Evolutionary conservation across 352 stramenopile species (phyloP).

Genomic region (Pythium periplocum): DNA sequence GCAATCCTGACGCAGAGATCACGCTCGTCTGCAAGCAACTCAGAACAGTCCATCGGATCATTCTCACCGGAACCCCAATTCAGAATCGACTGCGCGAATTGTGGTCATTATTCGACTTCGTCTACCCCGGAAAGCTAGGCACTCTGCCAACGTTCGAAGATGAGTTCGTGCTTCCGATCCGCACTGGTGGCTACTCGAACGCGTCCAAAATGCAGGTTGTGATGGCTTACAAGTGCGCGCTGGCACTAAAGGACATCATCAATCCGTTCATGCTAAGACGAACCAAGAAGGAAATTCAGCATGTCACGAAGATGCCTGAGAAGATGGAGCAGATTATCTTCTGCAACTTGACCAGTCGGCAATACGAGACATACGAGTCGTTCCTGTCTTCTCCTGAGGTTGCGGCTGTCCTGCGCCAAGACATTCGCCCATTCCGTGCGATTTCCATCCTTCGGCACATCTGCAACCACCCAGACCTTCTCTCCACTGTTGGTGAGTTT

Average conservation of each 20-base stretch:
- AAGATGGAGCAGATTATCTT: constrained; percentile 99
- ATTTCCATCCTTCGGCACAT: constrained; percentile 97
- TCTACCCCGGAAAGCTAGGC: constrained; percentile 96
- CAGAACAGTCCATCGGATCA: constrained; percentile 87
- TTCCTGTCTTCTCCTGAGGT: constrained; percentile 93
- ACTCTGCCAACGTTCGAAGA: constrained; percentile 97
- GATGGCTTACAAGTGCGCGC: constrained; percentile 95
- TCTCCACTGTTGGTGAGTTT: constrained; percentile 63
- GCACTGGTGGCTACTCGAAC: constrained; percentile 90
- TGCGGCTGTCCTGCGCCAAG: constrained; percentile 76
- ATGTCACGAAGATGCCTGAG: constrained; percentile 89
- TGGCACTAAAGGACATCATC: constrained; percentile 96
- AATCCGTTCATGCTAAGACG: constrained; percentile 94
- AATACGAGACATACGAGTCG: constrained; percentile 88
- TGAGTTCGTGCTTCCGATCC: constrained; percentile 97
- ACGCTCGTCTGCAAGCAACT: constrained; percentile 93
- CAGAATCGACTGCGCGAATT: constrained; percentile 96
- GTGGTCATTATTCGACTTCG: constrained; percentile 99
- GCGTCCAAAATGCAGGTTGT: constrained; percentile 93
- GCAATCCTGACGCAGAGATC: constrained; percentile 97
- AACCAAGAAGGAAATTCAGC: constrained; percentile 93
- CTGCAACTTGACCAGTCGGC: constrained; percentile 88
- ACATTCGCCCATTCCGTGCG: constrained; percentile 85
- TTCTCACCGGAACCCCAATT: constrained; percentile 90
- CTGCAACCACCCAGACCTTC: constrained; percentile 97